Evolutionary conservation across 108 stramenopile genomes (phyloP).

Genomic region (Skeletonema potamos): DNA sequence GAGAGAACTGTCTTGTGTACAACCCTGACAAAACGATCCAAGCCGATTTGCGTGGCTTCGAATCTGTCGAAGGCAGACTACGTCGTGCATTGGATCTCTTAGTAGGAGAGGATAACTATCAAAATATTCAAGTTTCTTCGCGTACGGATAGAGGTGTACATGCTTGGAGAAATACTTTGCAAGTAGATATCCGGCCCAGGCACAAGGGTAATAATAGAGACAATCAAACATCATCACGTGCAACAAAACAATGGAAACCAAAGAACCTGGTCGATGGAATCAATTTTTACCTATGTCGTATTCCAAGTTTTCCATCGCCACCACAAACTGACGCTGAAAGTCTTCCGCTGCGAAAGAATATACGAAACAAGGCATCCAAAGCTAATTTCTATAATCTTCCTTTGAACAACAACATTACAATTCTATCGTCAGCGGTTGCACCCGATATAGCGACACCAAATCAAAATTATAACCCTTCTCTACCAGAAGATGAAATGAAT

Average conservation of each 20-base stretch:
- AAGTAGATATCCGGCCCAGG: constrained; percentile 70
- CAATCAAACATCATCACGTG: background rate
- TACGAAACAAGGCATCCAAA: constrained; percentile 3
- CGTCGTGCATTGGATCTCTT: constrained; percentile 60
- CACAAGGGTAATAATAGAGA: background rate
- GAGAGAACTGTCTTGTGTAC: constrained; percentile 58
- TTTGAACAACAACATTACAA: constrained; percentile 26
- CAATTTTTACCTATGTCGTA: constrained; percentile 58
- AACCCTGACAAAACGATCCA: constrained; percentile 31
- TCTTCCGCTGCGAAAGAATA: background rate
- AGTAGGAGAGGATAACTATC: constrained; percentile 51
- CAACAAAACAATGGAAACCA: constrained; percentile 22
- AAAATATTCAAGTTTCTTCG: constrained; percentile 75
- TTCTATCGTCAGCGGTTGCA: constrained; percentile 39
- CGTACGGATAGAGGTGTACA: constrained; percentile 88
- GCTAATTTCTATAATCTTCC: constrained; percentile 13
- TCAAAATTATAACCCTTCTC: constrained; percentile 37
- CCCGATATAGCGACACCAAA: constrained; percentile 31
- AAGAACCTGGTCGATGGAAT: constrained; percentile 55
- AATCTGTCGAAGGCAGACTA: constrained; percentile 70
- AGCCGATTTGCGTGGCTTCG: constrained; percentile 64
- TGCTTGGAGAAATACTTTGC: constrained; percentile 83
- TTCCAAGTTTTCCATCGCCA: constrained; percentile 5
- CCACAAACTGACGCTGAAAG: constrained; percentile 10
- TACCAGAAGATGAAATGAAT: constrained; percentile 32